Evolutionary conservation across 805 yeast species (phyloP).

Genomic region (Candida chilensis): DNA sequence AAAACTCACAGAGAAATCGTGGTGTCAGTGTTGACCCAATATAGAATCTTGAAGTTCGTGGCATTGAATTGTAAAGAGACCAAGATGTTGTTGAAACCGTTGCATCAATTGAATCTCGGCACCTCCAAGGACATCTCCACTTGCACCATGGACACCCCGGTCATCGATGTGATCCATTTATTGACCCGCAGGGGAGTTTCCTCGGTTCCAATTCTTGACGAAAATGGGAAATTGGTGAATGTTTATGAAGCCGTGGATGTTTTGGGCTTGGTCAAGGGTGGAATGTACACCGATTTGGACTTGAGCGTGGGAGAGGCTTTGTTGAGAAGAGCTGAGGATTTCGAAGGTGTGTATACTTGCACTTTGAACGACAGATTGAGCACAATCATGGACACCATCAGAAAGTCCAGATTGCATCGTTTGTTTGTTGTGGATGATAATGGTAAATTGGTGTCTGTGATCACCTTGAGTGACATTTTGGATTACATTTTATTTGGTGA

Average conservation of each 20-base stretch:
- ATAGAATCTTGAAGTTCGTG: slow-evolving; percentile 90
- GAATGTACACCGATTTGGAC: slow-evolving; percentile 83
- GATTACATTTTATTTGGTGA: slow-evolving; percentile 71
- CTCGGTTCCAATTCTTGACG: slow-evolving; percentile 89
- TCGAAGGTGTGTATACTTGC: slow-evolving; percentile 97
- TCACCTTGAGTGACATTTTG: slow-evolving; percentile 86
- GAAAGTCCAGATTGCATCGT: slow-evolving; percentile 86
- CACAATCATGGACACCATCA: slow-evolving; percentile 86
- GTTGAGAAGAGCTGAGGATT: slow-evolving; percentile 88
- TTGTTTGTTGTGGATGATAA: slow-evolving; percentile 85
- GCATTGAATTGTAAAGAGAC: slow-evolving; percentile 95
- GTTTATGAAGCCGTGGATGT: slow-evolving; percentile 97
- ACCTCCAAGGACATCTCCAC: slow-evolving; percentile 51
- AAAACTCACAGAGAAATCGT: slow-evolving; percentile 90
- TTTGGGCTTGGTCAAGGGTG: slow-evolving; percentile 85
- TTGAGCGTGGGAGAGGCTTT: slow-evolving; percentile 94
- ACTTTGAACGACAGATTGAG: slow-evolving; percentile 79
- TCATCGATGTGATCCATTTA: slow-evolving; percentile 82
- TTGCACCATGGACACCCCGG: slow-evolving; percentile 86
- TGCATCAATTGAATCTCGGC: slow-evolving; percentile 61
- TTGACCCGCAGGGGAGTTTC: slow-evolving; percentile 76
- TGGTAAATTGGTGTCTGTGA: slow-evolving; percentile 71
- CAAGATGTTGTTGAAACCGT: slow-evolving; percentile 67
- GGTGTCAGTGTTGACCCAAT: slow-evolving; percentile 91
- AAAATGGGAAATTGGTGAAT: slow-evolving; percentile 54